phyloP scores from a whole-genome alignment of 495 filamentous ascomycete genomes.

The Neurospora sublineolata region DNA sequence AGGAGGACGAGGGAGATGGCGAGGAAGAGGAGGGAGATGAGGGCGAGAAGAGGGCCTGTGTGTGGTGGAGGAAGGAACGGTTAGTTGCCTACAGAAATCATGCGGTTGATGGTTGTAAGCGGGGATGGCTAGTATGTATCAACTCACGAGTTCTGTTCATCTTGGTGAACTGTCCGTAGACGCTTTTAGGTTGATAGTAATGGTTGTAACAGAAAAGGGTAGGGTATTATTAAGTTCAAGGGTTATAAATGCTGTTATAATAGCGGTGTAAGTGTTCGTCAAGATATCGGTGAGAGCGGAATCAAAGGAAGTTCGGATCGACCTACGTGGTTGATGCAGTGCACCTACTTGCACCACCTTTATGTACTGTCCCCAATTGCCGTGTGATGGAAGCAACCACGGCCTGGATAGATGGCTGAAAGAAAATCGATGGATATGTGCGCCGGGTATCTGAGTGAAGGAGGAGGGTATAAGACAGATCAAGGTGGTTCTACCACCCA shows the following conservation, averaged over 20 bases:
- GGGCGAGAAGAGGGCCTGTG: slow-evolving; percentile 27
- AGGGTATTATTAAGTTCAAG: not conserved
- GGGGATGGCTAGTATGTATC: not conserved
- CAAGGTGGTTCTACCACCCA: not conserved
- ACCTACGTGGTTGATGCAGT: not conserved
- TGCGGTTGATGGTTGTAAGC: not conserved
- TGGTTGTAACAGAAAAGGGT: not conserved
- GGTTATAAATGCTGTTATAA: not conserved
- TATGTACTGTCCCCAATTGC: not conserved
- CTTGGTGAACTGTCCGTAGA: not conserved
- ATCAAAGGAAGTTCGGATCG: not conserved
- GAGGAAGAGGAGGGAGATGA: slow-evolving; percentile 61
- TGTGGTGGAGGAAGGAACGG: not conserved
- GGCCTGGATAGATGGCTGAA: not conserved
- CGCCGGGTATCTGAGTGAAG: not conserved
- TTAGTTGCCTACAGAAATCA: not conserved
- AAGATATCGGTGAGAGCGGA: not conserved
- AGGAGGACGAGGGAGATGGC: slow-evolving; percentile 63
- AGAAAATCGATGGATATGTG: not conserved
- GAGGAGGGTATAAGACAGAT: not conserved
- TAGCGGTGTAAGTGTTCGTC: not conserved
- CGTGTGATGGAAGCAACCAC: not conserved
- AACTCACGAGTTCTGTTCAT: slow-evolving; percentile 13
- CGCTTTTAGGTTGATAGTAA: not conserved
- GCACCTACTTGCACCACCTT: not conserved